Percentiles rank a stretch among this genome's conserved stretches.
phyloP scores from a whole-genome alignment of 2,329 filamentous ascomycete species.

The Chaetomiaceae sp. region DNA sequence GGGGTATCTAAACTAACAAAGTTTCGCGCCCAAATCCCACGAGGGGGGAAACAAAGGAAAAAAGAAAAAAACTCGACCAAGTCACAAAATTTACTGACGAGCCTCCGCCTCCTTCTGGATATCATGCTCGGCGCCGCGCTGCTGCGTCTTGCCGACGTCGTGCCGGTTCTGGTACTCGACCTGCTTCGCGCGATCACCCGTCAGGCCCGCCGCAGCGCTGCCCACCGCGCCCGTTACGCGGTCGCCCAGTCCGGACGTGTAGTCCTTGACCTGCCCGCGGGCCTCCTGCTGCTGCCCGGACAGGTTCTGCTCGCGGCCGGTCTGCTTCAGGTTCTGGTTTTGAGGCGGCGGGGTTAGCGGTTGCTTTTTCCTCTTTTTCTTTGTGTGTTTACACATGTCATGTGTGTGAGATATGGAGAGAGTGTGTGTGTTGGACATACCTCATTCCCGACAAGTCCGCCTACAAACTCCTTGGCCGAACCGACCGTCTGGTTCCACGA shows the following conservation, averaged over 20 bases:
- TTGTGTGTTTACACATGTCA: too few species aligned
- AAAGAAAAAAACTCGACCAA: not conserved
- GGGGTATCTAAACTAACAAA: not conserved
- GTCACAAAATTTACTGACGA: constrained; percentile 6
- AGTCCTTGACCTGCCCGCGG: constrained; percentile 72
- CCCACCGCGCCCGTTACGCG: constrained; percentile 70
- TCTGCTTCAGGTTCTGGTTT: constrained; percentile 58
- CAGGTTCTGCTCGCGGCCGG: constrained; percentile 72
- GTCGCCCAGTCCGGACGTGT: constrained; percentile 60
- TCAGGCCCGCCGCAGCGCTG: constrained; percentile 63
- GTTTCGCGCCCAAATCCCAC: too few species aligned
- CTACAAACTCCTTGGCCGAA: constrained; percentile 74
- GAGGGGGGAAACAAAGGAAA: too few species aligned
- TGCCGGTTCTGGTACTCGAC: constrained; percentile 63
- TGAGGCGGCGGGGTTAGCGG: too few species aligned
- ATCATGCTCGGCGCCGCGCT: constrained; percentile 78
- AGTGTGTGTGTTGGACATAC: too few species aligned
- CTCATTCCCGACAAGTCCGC: constrained; percentile 70
- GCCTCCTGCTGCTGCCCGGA: constrained; percentile 79
- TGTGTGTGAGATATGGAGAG: too few species aligned
- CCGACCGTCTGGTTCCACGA: constrained; percentile 88
- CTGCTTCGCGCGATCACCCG: constrained; percentile 64
- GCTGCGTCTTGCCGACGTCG: constrained; percentile 72
- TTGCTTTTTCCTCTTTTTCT: too few species aligned
- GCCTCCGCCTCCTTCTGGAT: constrained; percentile 66